Conservation (phyloP, 2,329 filamentous ascomycete genomes). For the Neoascochyta sp. region DNA sequence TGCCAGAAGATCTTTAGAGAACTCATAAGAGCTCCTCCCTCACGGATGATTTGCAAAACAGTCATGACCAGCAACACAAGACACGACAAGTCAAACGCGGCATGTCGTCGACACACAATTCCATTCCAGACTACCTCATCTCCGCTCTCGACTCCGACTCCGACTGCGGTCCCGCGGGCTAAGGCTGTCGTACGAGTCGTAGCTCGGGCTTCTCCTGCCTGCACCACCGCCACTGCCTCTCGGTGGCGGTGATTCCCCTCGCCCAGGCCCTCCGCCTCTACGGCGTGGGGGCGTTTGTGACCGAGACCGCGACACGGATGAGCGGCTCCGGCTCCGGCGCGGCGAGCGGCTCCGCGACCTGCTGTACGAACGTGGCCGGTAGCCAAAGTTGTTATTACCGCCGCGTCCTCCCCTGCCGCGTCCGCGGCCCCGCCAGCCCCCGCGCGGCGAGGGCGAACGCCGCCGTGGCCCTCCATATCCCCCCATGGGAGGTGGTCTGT, state of each 20-base stretch:
- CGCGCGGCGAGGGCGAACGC: slow-evolving; percentile 40
- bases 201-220: slow-evolving; percentile 58
- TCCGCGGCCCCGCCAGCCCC: slow-evolving; percentile 30
- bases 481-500: slow-evolving; percentile 37
- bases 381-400: slow-evolving; percentile 31
- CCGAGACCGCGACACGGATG: slow-evolving; percentile 40
- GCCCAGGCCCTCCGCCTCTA: slow-evolving; percentile 21
- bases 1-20: too few species aligned
- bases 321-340: slow-evolving; percentile 40
- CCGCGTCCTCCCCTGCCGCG: slow-evolving; percentile 35
- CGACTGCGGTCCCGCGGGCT: slow-evolving; percentile 43
- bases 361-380: slow-evolving; percentile 26
- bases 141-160: slow-evolving; percentile 41
- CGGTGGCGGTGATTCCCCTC: slow-evolving; percentile 44
- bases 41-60: too few species aligned
- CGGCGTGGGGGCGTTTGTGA: slow-evolving; percentile 31
- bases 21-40: too few species aligned
- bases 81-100: too few species aligned
- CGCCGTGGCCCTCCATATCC: slow-evolving; percentile 22
- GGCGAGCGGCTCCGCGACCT: slow-evolving; percentile 44
- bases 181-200: slow-evolving; percentile 61
- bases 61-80: too few species aligned
- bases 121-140: slow-evolving; percentile 12
- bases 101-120: too few species aligned
- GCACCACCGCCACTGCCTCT: slow-evolving; percentile 46